Evolutionary conservation across 495 filamentous ascomycete species (phyloP), one percentile per base, ranked within the genome.

Genomic region (Aeminium ludgeri): DNA sequence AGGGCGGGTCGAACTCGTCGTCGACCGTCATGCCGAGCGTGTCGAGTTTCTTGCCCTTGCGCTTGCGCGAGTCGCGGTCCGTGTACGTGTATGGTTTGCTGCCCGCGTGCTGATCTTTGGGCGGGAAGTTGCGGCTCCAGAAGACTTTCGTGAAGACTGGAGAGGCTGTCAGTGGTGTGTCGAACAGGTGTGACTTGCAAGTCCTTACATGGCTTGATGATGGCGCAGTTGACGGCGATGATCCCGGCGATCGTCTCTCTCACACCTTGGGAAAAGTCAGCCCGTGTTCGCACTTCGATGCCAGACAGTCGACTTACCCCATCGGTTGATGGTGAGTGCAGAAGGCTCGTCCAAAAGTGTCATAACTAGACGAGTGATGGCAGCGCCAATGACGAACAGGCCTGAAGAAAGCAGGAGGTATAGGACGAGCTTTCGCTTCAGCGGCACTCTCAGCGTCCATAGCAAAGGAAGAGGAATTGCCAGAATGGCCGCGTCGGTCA

Each of bases 401-500:
- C 40, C 40, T 7, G 40, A 43, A 7, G 30, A 43, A 2, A 43
- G 40, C 13, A 43, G 15, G 1, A 31, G 6, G n/a, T 13, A 11
- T 15, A 43, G 16, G 10, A 25, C 13, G 10, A 43, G 13, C 30
- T 43, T 43, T 16, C 23, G 15, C 32, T 17, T 34, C 30, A 43
- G 23, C 17, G 30, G 30, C 8, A 27, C 40, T 13, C 23, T 16
- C 18, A 43, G 10, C 2, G 16, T 18, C 30, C 30, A 43, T 10
- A 43, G 19, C 13, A 43, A 8, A 2, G 40, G 40, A 10, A 43
- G 8, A 11, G 40, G 40, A 15, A 43, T 36, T 1, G 30, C 17
- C 16, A 43, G 30, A n/a, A 43, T 34, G 15, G 40, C 40, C 11
- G 30, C 30, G 17, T 43, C 40, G 1, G 40, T 43, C 17, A 35